A percentile compares a stretch with the other conserved stretches of the same genome.
Evolutionary conservation across 2,329 filamentous ascomycete species (phyloP).

Genomic region (Alternaria hordeiaustralica): DNA sequence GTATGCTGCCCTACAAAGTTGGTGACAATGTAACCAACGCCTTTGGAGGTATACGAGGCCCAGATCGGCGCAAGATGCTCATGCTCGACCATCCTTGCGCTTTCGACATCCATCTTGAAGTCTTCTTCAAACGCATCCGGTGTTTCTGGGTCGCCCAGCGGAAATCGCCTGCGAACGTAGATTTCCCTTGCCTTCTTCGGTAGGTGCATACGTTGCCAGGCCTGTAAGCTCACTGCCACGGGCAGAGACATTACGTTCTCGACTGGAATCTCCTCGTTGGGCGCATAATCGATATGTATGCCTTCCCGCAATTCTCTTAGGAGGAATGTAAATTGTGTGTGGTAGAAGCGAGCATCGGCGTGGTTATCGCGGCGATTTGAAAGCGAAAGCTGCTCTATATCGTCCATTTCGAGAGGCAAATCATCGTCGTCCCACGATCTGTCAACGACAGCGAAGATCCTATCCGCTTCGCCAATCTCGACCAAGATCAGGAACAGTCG

Average conservation of each 20-base stretch:
- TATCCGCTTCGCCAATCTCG: slow-evolving; percentile 72
- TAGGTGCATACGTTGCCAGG: slow-evolving; percentile 68
- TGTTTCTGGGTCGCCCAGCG: slow-evolving; percentile 52
- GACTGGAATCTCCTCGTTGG: slow-evolving; percentile 72
- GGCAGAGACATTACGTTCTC: slow-evolving; percentile 68
- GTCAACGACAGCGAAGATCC: slow-evolving; percentile 77
- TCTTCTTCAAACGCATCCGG: slow-evolving; percentile 49
- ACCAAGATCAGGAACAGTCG: slow-evolving; percentile 74
- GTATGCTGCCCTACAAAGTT: slow-evolving; percentile 71
- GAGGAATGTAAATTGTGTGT: slow-evolving; percentile 74
- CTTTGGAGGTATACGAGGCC: slow-evolving; percentile 72
- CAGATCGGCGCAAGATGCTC: slow-evolving; percentile 74
- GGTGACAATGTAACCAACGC: slow-evolving; percentile 69
- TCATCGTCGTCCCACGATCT: slow-evolving; percentile 80
- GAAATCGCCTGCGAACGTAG: slow-evolving; percentile 65
- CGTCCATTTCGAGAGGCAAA: slow-evolving; percentile 70
- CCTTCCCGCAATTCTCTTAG: slow-evolving; percentile 67
- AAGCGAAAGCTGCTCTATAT: slow-evolving; percentile 68
- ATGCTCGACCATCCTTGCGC: slow-evolving; percentile 66
- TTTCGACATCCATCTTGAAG: slow-evolving; percentile 67
- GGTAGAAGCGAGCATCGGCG: slow-evolving; percentile 72
- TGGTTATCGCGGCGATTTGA: slow-evolving; percentile 66
- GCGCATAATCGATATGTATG: slow-evolving; percentile 67
- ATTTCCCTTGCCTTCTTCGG: slow-evolving; percentile 65
- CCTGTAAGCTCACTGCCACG: slow-evolving; percentile 54